Evolutionary conservation across 106 monocot species (phyloP).

Genomic region (Gastrodia elata): DNA sequence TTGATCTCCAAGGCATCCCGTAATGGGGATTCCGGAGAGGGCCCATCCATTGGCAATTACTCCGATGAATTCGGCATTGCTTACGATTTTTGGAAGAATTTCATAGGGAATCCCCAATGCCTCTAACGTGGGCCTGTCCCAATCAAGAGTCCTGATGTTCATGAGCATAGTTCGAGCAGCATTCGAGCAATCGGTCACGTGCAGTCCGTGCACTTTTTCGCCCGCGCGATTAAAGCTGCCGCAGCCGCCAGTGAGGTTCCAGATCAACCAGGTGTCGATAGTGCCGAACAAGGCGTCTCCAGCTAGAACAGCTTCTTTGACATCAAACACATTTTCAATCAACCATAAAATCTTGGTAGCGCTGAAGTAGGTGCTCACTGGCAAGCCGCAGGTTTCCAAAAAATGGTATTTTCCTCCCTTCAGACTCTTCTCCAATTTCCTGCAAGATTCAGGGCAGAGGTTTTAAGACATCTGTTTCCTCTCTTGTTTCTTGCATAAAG

Average conservation of each 20-base stretch:
- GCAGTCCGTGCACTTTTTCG: constrained; percentile 30
- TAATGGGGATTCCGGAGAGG: constrained; percentile 58
- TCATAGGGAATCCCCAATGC: constrained; percentile 42
- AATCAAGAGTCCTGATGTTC: constrained; percentile 72
- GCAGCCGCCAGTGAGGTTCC: constrained; percentile 84
- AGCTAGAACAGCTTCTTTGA: constrained; percentile 38
- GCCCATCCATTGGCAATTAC: constrained; percentile 70
- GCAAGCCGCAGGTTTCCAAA: constrained; percentile 72
- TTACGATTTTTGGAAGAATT: constrained; percentile 77
- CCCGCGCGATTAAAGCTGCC: constrained; percentile 16
- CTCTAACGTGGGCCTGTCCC: constrained; percentile 74
- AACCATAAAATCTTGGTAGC: constrained; percentile 88
- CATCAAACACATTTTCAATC: constrained; percentile 65
- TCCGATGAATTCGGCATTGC: constrained; percentile 67
- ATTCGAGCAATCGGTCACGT: constrained; percentile 91
- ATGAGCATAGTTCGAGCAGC: constrained; percentile 93
- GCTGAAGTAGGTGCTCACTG: constrained; percentile 93
- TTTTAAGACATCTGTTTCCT: background rate
- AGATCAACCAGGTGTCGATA: constrained; percentile 84
- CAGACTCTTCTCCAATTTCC: constrained; percentile 75
- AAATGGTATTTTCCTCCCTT: constrained; percentile 74
- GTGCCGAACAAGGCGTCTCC: constrained; percentile 88
- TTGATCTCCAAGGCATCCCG: constrained; percentile 89
- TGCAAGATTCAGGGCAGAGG: constrained; percentile 20
- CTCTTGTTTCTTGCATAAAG: background rate